Base-by-base conservation (phyloP, 768 basidiomycete genomes). In the Boletus rufocinnamomeus region DNA sequence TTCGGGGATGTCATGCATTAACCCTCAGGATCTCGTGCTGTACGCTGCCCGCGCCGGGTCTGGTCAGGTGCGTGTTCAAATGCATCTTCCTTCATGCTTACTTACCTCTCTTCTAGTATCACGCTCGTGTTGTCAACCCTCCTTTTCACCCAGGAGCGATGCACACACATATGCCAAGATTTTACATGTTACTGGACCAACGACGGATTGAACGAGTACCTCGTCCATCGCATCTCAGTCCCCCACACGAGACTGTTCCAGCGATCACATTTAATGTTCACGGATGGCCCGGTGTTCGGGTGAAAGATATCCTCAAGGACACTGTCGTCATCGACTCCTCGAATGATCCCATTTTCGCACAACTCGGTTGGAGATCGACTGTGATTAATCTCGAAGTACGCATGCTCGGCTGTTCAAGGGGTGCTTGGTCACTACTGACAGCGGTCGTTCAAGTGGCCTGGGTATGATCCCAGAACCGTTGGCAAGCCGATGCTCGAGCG, bases 161-260 rank as follows among this genome's bases (percentile, higher is more conserved):
- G 50, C 50, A 40, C 7, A 37, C 54, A 6, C 35, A 28, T 3
- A 55, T 55, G 54, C 54, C 54, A 23, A 28, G 51, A 16, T 52
- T 38, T 53, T 19, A 3, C 16, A n/a, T 13, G 27, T 6, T 54
- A 2, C 2, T 19, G 27, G 34, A 52, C 9, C 35, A 52, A 10
- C 32, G 49, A 35, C 30, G 34, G n/a, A 35, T 54, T 16, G 54
- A 55, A 30, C 54, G 37, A 2, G 54, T 55, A 23, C 50, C 54
- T 21, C 54, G 54, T 38, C 50, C 50, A 1, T 13, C 35, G 16
- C 34, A 35, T 4, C 11, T 35, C 35, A 37, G 50, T 4, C 10
- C 35, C 27, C 6, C 27, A 23, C 3, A 16, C 17, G 35, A 53
- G 19, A 30, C 14, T 11, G 17, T 55, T 34, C 50, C 21, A 5